Percentiles rank a stretch among this genome's conserved stretches.
Conservation (phyloP, 176 grass and related monocot genomes). For the Oryza longistaminata region DNA sequence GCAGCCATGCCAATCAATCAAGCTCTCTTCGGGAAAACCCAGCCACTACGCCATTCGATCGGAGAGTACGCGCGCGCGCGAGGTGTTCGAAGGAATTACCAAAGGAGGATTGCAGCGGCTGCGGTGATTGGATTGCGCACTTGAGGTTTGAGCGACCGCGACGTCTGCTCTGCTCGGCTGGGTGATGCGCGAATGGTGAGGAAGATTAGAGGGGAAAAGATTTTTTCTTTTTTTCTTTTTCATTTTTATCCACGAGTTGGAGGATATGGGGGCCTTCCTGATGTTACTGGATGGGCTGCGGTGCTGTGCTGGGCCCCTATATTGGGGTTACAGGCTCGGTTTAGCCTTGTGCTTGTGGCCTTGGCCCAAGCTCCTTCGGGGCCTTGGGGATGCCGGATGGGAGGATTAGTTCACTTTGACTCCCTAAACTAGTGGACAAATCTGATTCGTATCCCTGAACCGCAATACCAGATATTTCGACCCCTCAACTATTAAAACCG, state of each 20-base stretch:
- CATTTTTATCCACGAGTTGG: background rate
- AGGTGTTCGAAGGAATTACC: constrained; percentile 43
- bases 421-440: no score
- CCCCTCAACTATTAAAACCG: no score
- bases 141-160: background rate
- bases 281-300: background rate
- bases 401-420: no score
- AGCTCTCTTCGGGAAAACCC: background rate
- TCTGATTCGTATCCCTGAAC: no score
- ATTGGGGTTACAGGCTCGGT: background rate
- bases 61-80: background rate
- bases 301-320: no score
- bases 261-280: background rate
- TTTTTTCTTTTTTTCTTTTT: background rate
- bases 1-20: background rate
- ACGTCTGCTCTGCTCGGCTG: background rate
- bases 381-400: no score
- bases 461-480: no score
- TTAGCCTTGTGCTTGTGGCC: no score
- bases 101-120: background rate
- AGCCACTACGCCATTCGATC: constrained; percentile 29
- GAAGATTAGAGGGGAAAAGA: background rate
- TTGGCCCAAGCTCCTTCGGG: no score
- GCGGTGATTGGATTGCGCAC: background rate
- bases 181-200: background rate